phyloP scores from a whole-genome alignment of 805 yeast genomes.

The Candida sanyiensis region DNA sequence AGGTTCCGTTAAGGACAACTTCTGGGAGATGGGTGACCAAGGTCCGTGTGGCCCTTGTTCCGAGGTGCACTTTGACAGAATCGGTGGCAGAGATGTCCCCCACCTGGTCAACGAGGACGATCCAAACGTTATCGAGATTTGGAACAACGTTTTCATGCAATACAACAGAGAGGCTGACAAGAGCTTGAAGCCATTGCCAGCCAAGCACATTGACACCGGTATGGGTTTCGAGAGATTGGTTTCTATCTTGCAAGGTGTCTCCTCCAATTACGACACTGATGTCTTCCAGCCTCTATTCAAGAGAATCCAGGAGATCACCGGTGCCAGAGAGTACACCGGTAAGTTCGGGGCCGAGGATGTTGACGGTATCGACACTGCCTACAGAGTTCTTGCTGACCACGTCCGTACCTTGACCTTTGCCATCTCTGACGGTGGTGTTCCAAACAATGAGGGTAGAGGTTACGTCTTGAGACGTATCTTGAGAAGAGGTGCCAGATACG shows the following conservation, averaged over 20 bases:
- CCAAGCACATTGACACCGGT: conserved; percentile 96
- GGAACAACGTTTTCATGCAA: conserved; percentile 98
- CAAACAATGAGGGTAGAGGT: conserved; percentile 98
- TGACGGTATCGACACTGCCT: conserved; percentile 97
- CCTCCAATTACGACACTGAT: conserved; percentile 95
- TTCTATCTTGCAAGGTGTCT: conserved; percentile 83
- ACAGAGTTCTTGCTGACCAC: conserved; percentile 97
- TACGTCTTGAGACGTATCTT: conserved; percentile 94
- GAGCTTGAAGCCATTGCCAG: conserved; percentile 76
- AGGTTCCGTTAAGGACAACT: conserved; percentile 86
- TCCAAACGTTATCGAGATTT: conserved; percentile 94
- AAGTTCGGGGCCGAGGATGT: conserved; percentile 87
- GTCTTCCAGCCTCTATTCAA: conserved; percentile 86
- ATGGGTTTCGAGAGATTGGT: conserved; percentile 98
- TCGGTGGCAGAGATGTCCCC: conserved; percentile 97
- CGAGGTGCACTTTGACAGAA: conserved; percentile 95
- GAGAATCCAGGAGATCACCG: conserved; percentile 86
- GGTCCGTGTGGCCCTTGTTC: conserved; percentile 99
- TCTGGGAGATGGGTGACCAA: conserved; percentile 99
- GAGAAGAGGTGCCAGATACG: conserved; percentile 97
- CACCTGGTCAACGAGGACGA: conserved; percentile 90
- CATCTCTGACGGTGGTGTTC: conserved; percentile 97
- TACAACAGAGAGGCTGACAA: conserved; percentile 91
- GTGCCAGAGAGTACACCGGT: conserved; percentile 87
- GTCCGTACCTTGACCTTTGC: conserved; percentile 96